Evolutionary conservation across 2,329 filamentous ascomycete species (phyloP).

Genomic region (Domatiomyces catenatus): DNA sequence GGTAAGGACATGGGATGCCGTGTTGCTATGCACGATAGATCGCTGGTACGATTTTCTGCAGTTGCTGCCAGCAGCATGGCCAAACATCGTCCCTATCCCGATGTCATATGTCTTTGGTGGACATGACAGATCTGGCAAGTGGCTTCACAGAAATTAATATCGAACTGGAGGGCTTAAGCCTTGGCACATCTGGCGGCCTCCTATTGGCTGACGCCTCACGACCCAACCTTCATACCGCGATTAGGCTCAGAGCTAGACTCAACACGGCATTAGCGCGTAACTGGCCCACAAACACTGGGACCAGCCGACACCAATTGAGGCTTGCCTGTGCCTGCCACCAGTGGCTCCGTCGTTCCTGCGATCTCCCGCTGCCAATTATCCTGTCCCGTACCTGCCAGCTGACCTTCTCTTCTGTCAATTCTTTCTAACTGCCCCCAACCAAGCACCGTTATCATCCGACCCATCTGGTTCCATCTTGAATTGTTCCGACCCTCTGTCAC

Average conservation of each 20-base stretch:
- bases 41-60: no score
- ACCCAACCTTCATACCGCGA: neutral
- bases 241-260: neutral
- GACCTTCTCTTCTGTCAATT: neutral
- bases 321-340: neutral
- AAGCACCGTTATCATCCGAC: neutral
- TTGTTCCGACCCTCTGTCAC: conserved; percentile 13
- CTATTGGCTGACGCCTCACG: neutral
- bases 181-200: neutral
- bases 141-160: neutral
- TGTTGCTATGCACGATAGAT: no score
- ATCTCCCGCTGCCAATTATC: neutral
- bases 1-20: neutral
- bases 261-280: neutral
- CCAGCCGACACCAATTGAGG: neutral
- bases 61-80: no score
- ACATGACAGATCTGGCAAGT: neutral
- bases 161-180: neutral
- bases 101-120: neutral
- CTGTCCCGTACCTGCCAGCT: neutral
- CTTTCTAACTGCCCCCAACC: neutral
- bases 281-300: neutral
- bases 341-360: neutral
- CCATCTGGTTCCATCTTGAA: neutral
- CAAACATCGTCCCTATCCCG: no score